Conservation (phyloP, 2,329 filamentous ascomycete genomes). For the Stachybotrys chartarum region DNA sequence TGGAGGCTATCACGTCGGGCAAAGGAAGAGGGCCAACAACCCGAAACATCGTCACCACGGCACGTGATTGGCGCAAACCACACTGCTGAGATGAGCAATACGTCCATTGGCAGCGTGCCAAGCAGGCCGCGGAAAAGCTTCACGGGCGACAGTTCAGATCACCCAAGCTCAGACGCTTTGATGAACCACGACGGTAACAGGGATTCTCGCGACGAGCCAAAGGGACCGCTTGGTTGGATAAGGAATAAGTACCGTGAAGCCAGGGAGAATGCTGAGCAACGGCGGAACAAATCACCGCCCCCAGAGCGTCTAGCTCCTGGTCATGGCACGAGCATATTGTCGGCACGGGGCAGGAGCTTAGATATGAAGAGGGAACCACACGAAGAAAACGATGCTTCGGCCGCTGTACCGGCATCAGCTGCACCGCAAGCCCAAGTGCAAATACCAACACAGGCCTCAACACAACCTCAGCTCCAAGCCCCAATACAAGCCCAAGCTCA, state of each 20-base stretch:
- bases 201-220: slow-evolving; percentile 40
- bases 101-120: slow-evolving; percentile 58
- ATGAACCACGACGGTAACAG: slow-evolving; percentile 29
- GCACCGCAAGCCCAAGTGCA: slow-evolving; percentile 6
- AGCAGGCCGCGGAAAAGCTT: slow-evolving; percentile 41
- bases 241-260: slow-evolving; percentile 53
- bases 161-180: slow-evolving; percentile 30
- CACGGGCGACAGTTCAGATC: slow-evolving; percentile 44
- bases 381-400: slow-evolving; percentile 9
- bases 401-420: background rate
- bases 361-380: slow-evolving; percentile 35
- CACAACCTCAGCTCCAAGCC: background rate
- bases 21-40: slow-evolving; percentile 47
- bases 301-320: slow-evolving; percentile 19
- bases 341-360: slow-evolving; percentile 38
- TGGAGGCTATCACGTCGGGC: slow-evolving; percentile 63
- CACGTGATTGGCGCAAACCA: slow-evolving; percentile 52
- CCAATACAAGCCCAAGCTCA: too few species aligned
- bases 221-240: slow-evolving; percentile 50
- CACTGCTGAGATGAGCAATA: slow-evolving; percentile 58
- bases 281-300: slow-evolving; percentile 50
- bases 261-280: slow-evolving; percentile 48
- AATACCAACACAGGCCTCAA: slow-evolving; percentile 5
- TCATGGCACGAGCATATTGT: slow-evolving; percentile 19
- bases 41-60: slow-evolving; percentile 35